A percentile compares a stretch with the other conserved stretches of the same genome.
Evolutionary conservation across 805 yeast genomes (phyloP).

Genomic region (Barnettozyma wickerhamii): DNA sequence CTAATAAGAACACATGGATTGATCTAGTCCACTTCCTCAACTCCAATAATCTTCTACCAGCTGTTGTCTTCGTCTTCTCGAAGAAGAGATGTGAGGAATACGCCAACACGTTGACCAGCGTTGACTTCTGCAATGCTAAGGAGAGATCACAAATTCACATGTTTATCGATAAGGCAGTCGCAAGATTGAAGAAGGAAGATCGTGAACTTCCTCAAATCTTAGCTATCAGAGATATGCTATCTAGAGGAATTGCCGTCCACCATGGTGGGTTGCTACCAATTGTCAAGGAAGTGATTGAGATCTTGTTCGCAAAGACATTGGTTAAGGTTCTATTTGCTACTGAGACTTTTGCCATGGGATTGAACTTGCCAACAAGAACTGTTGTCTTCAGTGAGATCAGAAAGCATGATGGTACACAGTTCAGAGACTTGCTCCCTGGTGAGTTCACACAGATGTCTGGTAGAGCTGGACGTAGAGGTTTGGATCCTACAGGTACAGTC

Average conservation of each 20-base stretch:
- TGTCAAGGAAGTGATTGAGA: conserved; percentile 90
- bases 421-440: conserved; percentile 85
- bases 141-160: conserved; percentile 90
- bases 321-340: conserved; percentile 94
- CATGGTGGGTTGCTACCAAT: conserved; percentile 94
- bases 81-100: conserved; percentile 92
- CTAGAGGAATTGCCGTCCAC: conserved; percentile 93
- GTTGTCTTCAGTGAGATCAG: conserved; percentile 83
- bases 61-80: conserved; percentile 89
- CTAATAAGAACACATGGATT: conserved; percentile 76
- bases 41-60: conserved; percentile 73
- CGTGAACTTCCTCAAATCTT: conserved; percentile 89
- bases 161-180: conserved; percentile 86
- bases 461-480: conserved; percentile 96
- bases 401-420: conserved; percentile 85
- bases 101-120: conserved; percentile 68
- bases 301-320: conserved; percentile 78
- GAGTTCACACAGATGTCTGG: conserved; percentile 99
- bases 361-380: conserved; percentile 93
- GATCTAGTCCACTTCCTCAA: conserved; percentile 68
- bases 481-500: conserved; percentile 91
- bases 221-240: conserved; percentile 72
- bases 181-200: conserved; percentile 86
- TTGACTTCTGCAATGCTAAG: conserved; percentile 77
- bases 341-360: conserved; percentile 98